These are phyloP conservation scores for Coemansia sp. DNA, from an alignment of 192 early-diverging fungal species.

Conservation along the genomic window DNA sequence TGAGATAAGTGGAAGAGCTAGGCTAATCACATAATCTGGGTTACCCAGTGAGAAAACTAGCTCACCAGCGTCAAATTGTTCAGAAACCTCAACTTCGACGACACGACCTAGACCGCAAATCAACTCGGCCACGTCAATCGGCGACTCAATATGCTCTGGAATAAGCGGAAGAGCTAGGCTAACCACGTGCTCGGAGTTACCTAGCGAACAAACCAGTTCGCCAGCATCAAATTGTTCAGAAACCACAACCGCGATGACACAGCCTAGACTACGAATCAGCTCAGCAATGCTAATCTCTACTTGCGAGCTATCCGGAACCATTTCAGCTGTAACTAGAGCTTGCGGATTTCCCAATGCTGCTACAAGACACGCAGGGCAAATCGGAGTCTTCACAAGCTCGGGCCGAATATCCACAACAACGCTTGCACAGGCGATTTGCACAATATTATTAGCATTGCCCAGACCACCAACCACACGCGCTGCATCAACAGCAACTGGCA, in stretches of 20 bases:
- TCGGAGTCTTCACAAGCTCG: not conserved
- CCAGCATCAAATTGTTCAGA: not conserved
- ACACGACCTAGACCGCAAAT: not conserved
- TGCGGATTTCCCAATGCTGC: not conserved
- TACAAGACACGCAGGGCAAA: not conserved
- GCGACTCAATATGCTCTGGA: not conserved
- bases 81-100: not conserved
- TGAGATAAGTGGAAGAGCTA: not conserved
- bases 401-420: not conserved
- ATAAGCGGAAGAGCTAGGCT: not conserved
- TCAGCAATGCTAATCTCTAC: not conserved
- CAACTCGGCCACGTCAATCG: constrained; percentile 4
- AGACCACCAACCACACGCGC: not conserved
- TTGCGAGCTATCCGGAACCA: not conserved
- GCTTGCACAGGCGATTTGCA: not conserved
- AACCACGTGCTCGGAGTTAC: constrained; percentile 1
- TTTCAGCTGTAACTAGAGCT: not conserved
- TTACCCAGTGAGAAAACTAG: not conserved
- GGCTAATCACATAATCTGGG: not conserved
- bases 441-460: not conserved
- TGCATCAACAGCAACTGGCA: not conserved
- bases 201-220: constrained; percentile 3
- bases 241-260: not conserved
- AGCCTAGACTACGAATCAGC: not conserved
- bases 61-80: not conserved